These are phyloP conservation scores for Licmophora abbreviata DNA, from an alignment of 108 stramenopile species.

Conservation along the genomic window DNA sequence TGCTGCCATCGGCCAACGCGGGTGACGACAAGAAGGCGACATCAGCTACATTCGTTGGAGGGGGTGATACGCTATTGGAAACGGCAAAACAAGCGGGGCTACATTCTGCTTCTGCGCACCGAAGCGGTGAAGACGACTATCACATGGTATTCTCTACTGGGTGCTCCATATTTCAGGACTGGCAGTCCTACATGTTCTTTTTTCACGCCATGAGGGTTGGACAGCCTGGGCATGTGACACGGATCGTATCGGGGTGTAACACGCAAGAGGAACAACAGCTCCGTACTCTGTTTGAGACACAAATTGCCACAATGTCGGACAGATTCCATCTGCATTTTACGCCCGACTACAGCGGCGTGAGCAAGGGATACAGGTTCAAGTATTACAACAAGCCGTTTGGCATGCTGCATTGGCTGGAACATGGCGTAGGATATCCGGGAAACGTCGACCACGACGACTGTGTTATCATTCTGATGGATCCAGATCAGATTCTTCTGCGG, in stretches of 20 bases:
- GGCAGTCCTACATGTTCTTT: conserved; percentile 77
- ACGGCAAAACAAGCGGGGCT: too few relatives aligned
- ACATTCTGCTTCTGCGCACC: too few relatives aligned
- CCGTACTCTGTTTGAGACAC: too few relatives aligned
- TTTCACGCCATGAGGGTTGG: conserved; percentile 36
- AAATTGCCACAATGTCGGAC: conserved; percentile 38
- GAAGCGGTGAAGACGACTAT: too few relatives aligned
- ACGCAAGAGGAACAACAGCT: too few relatives aligned
- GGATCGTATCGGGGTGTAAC: conserved; percentile 65
- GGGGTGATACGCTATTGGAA: too few relatives aligned
- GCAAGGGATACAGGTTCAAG: conserved; percentile 42
- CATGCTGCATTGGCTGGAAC: conserved; percentile 68
- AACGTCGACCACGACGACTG: conserved; percentile 45
- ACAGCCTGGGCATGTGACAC: conserved; percentile 62
- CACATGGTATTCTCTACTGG: conserved; percentile 79
- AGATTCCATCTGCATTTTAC: conserved; percentile 74
- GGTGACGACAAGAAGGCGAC: too few relatives aligned
- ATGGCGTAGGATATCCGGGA: conserved; percentile 48
- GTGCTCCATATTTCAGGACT: conserved; percentile 77
- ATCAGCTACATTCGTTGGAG: too few relatives aligned
- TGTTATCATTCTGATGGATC: conserved; percentile 70
- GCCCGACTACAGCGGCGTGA: conserved; percentile 37
- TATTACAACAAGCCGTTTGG: conserved; percentile 94
- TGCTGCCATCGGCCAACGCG: too few relatives aligned
- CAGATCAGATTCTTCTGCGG: conserved; percentile 71